Base-by-base conservation (phyloP, 495 filamentous ascomycete genomes). In the Clavariopsis aquatica region DNA sequence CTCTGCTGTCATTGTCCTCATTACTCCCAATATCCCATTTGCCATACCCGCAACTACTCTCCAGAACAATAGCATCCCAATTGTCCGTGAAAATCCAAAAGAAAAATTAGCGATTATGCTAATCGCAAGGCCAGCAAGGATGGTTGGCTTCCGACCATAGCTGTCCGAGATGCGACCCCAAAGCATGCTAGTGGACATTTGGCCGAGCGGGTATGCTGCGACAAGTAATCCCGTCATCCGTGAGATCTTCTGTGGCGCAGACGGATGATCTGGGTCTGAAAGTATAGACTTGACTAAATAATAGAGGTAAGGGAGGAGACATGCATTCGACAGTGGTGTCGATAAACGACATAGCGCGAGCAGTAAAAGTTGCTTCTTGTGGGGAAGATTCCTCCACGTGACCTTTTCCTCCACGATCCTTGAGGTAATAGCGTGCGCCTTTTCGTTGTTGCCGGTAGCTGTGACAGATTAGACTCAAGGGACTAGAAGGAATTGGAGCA, bases 71-170 rank as follows among this genome's bases (percentile, higher is more conserved):
- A 88, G 87, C 74, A 88, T 85, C 74, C 80, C 82, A 63, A 92
- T 91, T 5, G 82, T 82, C 15, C 80, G 83, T 0, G 89, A 91
- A 78, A 96, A 84, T 34, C 91, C 92, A 79, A 90, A 93, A 9
- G 89, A 46, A 20, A 95, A 62, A 38, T 85, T 89, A 12, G 85
- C 81, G 0, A 84, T 64, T 86, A 93, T 90, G 26, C 89, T 91
- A 70, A 79, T 87, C 4, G 80, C 72, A 19, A 93, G 78, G 1
- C 89, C 89, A 5, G 82, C 66, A 45, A 96, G 76, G 63, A 93
- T 91, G 38, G 82, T 77, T 0, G 87, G 87, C 72, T 94, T 95
- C 55, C 91, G 83, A 19, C 91, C 90, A 36, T 87, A 80, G 27
- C 71, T 75, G 74, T 95, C 90, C 10, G 89, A 91, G 2, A 85